Evolutionary conservation across 805 yeast species (phyloP), one percentile per base, ranked within the genome.

Genomic region (Suhomyces sp.): DNA sequence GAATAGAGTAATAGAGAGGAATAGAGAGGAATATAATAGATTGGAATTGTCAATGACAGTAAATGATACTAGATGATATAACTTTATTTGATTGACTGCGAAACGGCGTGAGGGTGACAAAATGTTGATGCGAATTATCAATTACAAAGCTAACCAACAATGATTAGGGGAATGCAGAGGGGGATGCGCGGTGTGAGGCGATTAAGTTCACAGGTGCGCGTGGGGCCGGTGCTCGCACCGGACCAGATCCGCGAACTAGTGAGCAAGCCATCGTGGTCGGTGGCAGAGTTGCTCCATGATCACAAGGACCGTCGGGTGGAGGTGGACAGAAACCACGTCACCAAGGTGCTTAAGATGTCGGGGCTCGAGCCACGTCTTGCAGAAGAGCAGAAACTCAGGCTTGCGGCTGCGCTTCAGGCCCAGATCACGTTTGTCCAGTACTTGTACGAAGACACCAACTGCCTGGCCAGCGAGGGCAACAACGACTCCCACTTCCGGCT

Each of bases 351-450:
- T 31, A 70, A 71, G 40, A 62, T 83, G 19, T 78, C 87, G 0
- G 87, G 88, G 0, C 57, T 84, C 5, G 72, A 77, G 3, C 58
- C 67, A 8, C 54, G 59, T 6, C 51, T 71, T 9, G 26, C 66
- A 4, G 49, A 50, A 0, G 62, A 60, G 3, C 71, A 75, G 36
- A 65, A 72, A 22, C 53, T 56, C 3, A 59, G 58, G 27, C 65
- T 79, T 41, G 65, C 69, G 12, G 44, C 52, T 0, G 71, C 75
- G 0, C 61, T 84, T 47, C 68, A 70, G 38, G 75, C 76, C 15
- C 88, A 84, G 55, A 68, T 84, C 23, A 63, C 67, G n/a, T 80
- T 84, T 55, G 72, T 83, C 17, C 66, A 77, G 50, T 75, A 77
- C 45, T 64, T 84, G 46, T 77, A 77, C 49, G 65, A 64, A 10